Base-by-base conservation (phyloP, 768 basidiomycete species). In the Mycena floridula region DNA sequence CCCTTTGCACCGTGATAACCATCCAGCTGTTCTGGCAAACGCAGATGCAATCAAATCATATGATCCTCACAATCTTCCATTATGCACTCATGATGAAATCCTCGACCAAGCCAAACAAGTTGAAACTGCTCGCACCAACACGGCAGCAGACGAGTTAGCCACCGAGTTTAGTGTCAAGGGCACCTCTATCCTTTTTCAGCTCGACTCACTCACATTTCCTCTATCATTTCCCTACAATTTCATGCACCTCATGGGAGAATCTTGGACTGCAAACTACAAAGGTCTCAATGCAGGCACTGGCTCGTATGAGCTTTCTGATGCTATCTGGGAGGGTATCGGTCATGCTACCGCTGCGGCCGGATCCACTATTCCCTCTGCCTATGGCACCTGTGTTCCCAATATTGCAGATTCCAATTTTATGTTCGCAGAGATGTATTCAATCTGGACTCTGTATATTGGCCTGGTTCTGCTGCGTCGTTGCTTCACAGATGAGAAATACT, bases 201-300 rank as follows among this genome's bases (percentile, higher is more conserved):
- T 65, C 1, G 35, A 50, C 1, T 58, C 54, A 0, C 44, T 63
- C 11, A 43, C 46, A 9, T 56, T 63, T 49, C 57, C 60, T 50
- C 1, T 58, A n/a, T 58, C 56, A 5, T 59, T 57, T 20, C 68
- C 59, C 0, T 59, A 56, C 49, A 68, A 62, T 39, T 63, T 60
- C 51, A 68, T 67, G 56, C 67, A 70, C 24, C 50, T 60, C 0
- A 50, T 70, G 23, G 59, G 47, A 36, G 62, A 66, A 38, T 51
- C 65, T 1, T 71, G 67, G 66, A 63, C 57, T 1, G 66, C 63
- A 0, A 44, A 51, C 2, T 68, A 54, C 52, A 67, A 66, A 42
- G 60, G 50, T 1, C 48, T 63, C 1, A 55, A 65, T 22, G 27
- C 41, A 2, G 58, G 62, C 0, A 35, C 9, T 6, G 61, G 52